Evolutionary conservation across 1,284 basidiomycete genomes (phyloP).

Genomic region (Rhizoctonia solani): DNA sequence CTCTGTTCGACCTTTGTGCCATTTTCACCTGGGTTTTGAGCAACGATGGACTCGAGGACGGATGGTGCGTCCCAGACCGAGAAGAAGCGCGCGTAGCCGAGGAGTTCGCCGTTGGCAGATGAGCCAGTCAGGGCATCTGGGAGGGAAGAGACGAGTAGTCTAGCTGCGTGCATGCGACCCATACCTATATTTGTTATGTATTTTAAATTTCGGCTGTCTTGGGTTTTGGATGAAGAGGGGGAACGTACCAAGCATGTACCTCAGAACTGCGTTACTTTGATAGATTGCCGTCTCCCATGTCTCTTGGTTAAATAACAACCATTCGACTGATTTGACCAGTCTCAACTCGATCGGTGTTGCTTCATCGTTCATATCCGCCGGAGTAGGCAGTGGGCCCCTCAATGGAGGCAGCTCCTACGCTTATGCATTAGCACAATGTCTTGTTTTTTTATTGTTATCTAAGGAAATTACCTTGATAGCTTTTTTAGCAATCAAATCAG

Average conservation of each 20-base stretch:
- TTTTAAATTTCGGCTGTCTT: constrained; percentile 29
- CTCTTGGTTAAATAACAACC: constrained; percentile 80
- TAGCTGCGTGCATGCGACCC: constrained; percentile 74
- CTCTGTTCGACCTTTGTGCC: constrained; percentile 50
- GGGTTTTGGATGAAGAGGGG: background rate
- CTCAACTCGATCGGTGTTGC: constrained; percentile 58
- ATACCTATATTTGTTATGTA: too few species aligned
- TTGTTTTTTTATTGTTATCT: background rate
- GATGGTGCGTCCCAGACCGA: constrained; percentile 67
- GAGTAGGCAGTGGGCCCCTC: constrained; percentile 51
- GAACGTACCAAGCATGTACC: constrained; percentile 81
- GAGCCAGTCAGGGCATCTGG: constrained; percentile 48
- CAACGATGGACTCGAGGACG: constrained; percentile 54
- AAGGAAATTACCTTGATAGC: constrained; percentile 44
- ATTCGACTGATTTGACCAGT: constrained; percentile 88
- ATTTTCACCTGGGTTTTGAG: constrained; percentile 56
- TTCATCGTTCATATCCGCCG: constrained; percentile 38
- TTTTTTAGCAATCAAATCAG: constrained; percentile 74
- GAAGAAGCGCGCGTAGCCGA: constrained; percentile 59
- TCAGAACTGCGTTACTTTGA: constrained; percentile 81
- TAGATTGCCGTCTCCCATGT: constrained; percentile 78
- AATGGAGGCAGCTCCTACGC: constrained; percentile 56
- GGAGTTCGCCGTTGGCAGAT: background rate
- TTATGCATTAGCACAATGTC: background rate
- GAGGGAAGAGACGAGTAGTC: constrained; percentile 64